Evolutionary conservation across 1,139 yeast species (phyloP).

Genomic region (Hansenula sp.): DNA sequence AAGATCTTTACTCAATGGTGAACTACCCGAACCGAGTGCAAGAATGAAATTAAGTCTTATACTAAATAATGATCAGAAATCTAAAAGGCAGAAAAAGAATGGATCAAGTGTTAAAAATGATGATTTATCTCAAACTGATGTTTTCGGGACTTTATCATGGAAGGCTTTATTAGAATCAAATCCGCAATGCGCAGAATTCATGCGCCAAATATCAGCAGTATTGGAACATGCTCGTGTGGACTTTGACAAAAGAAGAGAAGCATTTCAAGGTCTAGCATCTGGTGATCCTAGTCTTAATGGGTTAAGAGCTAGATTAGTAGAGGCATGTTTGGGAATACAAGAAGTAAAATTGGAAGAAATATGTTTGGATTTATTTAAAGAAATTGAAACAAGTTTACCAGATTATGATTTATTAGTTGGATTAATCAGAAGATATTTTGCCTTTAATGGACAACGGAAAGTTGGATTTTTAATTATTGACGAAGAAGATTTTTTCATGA

Average conservation of each 20-base stretch:
- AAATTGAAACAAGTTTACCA: background rate
- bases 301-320: background rate
- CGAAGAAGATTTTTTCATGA: background rate
- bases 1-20: background rate
- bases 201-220: background rate
- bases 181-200: background rate
- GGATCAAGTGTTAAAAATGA: background rate
- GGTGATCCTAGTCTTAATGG: background rate
- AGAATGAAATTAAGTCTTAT: background rate
- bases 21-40: background rate
- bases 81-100: background rate
- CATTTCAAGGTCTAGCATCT: background rate
- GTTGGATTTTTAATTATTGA: background rate
- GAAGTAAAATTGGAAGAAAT: background rate
- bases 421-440: background rate
- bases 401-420: background rate
- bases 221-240: background rate
- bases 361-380: background rate
- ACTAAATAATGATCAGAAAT: background rate
- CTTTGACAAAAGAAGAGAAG: background rate
- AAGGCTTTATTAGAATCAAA: background rate
- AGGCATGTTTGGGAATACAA: background rate
- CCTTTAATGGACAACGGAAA: background rate
- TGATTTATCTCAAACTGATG: background rate
- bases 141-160: background rate